Base-by-base conservation (phyloP, 306 rosid species). In the Clitoria ternatea region DNA sequence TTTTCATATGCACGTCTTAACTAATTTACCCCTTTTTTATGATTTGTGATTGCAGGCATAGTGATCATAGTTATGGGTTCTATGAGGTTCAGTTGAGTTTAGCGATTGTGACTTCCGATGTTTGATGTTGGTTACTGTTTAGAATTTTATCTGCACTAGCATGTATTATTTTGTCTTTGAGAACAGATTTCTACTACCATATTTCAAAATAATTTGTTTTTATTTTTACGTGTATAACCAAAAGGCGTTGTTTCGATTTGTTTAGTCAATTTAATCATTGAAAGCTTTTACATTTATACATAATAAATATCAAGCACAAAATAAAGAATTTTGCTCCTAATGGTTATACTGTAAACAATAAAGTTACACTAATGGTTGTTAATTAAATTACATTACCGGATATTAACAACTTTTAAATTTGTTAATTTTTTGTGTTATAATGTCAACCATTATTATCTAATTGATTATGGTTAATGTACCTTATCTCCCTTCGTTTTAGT, bases 31-130 rank as follows among this genome's bases (percentile, higher is more conserved):
- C 17, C 43, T 3, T 24, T 13, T 47, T 8, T 30, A 7, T 57
- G 23, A 30, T 61, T 18, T 20, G 61, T 54, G 48, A 71, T 73
- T 86, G 82, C 96, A 89, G 96, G 88, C 79, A 10, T 89, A 89
- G 86, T 73, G 61, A 8, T 55, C 48, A 11, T 13, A 12, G 74
- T 61, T 44, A 39, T 56, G 71, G 75, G 56, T 60, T 57, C 61
- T 48, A 4, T 24, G 63, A 42, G 53, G 60, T 57, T 66, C 64
- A 29, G 17, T 37, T 65, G 70, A 81, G 72, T 68, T 55, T 48
- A 76, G 79, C 60, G 56, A 40, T 54, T 45, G 49, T 65, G 57
- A 66, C 65, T 55, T 62, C 40, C 17, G 53, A 63, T 83, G 70
- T 68, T 69, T 48, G 77, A 57, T 65, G 37, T 77, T 77, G 24